Evolutionary conservation across 371 early-diverging fungal genomes (phyloP).

Genomic region (Rhizomucor pusillus): DNA sequence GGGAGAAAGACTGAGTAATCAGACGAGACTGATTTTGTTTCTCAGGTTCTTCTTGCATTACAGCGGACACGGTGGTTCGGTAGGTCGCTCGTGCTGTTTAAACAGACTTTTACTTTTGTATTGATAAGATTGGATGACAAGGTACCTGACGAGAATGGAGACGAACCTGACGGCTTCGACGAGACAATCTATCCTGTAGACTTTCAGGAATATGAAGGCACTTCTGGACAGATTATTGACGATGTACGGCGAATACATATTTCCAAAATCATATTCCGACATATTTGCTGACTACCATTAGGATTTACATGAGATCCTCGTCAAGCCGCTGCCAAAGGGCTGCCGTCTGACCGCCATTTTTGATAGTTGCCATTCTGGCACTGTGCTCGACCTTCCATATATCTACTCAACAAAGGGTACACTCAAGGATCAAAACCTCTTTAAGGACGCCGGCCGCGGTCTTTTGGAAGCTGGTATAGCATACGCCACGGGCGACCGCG

Average conservation of each 20-base stretch:
- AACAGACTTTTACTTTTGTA: not conserved
- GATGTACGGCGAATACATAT: constrained; percentile 49
- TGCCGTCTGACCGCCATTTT: constrained; percentile 84
- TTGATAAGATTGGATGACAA: not conserved
- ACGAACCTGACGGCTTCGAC: constrained; percentile 80
- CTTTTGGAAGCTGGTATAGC: constrained; percentile 51
- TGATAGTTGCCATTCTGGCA: constrained; percentile 85
- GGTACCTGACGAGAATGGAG: constrained; percentile 65
- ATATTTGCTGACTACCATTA: constrained; percentile 6
- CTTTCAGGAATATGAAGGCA: constrained; percentile 48
- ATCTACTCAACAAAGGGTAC: constrained; percentile 75
- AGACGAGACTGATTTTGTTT: not conserved
- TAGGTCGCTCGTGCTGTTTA: not conserved
- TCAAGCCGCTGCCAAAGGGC: constrained; percentile 82
- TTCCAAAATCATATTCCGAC: too few relatives aligned
- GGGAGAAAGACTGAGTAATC: not conserved
- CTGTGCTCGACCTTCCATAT: constrained; percentile 86
- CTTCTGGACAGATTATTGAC: constrained; percentile 82
- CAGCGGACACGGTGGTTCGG: constrained; percentile 87
- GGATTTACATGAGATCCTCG: constrained; percentile 77
- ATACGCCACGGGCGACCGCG: constrained; percentile 47
- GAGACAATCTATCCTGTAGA: constrained; percentile 78
- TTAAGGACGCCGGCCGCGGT: constrained; percentile 51
- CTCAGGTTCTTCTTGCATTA: constrained; percentile 83
- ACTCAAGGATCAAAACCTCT: constrained; percentile 51